Conservation (phyloP, 768 basidiomycete genomes). For the Gymnopilus dilepis region DNA sequence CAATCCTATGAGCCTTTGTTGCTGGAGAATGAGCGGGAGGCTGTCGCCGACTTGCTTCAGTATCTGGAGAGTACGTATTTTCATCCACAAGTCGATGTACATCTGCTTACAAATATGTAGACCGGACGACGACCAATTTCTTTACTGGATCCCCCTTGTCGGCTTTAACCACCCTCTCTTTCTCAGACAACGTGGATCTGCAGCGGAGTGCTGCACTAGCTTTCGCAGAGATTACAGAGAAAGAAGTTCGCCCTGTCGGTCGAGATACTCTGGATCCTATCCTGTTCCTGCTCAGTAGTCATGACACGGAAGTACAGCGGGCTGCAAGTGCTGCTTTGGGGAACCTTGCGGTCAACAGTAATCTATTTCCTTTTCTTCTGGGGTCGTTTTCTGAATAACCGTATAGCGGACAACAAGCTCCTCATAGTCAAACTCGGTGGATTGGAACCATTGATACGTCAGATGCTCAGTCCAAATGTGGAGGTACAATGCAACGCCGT, state of each 20-base stretch:
- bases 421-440: conserved; percentile 98
- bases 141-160: conserved; percentile 92
- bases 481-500: conserved; percentile 99
- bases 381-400: not conserved
- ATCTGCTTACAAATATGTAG: conserved; percentile 45
- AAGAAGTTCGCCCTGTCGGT: conserved; percentile 96
- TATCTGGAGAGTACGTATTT: conserved; percentile 85
- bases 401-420: conserved; percentile 94
- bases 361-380: conserved; percentile 37
- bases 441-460: conserved; percentile 95
- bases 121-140: conserved; percentile 98
- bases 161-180: conserved; percentile 95
- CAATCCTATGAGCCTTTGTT: conserved; percentile 88
- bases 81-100: not conserved
- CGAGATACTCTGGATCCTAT: conserved; percentile 98
- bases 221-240: conserved; percentile 99
- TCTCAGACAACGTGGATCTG: conserved; percentile 98
- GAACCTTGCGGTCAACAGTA: conserved; percentile 97
- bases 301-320: conserved; percentile 98
- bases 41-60: conserved; percentile 95
- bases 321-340: conserved; percentile 97
- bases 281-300: conserved; percentile 93
- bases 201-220: conserved; percentile 98
- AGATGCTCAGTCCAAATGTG: conserved; percentile 98
- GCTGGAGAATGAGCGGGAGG: conserved; percentile 94